Conservation (phyloP, 73 alveolate genomes). For the Diophrys sp. region DNA sequence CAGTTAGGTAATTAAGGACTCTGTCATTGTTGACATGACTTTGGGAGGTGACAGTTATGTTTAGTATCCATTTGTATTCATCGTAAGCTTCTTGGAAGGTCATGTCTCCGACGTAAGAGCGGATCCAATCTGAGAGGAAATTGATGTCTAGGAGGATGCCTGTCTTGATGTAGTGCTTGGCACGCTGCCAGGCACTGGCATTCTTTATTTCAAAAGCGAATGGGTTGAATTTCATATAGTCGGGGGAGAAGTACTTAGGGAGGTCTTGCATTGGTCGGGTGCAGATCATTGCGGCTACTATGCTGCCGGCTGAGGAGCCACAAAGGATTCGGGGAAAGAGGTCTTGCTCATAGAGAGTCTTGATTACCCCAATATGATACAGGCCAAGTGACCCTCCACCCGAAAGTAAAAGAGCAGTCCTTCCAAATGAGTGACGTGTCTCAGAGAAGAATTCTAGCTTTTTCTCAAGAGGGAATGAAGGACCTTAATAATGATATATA, state of each 20-base stretch:
- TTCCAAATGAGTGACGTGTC: conserved; percentile 69
- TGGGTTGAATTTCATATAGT: conserved; percentile 1
- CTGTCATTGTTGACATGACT: conserved; percentile 38
- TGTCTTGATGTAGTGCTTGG: conserved; percentile 15
- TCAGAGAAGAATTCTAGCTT: conserved; percentile 68
- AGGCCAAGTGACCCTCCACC: conserved; percentile 76
- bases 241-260: conserved; percentile 15
- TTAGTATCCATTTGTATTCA: conserved; percentile 49
- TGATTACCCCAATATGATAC: conserved; percentile 69
- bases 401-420: conserved; percentile 66
- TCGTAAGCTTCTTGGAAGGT: conserved; percentile 72
- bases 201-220: conserved; percentile 16
- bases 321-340: conserved; percentile 65
- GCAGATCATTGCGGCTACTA: conserved; percentile 53
- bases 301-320: conserved; percentile 73
- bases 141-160: conserved; percentile 46
- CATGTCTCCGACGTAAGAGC: conserved; percentile 38
- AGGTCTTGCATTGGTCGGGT: conserved; percentile 37
- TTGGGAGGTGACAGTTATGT: conserved; percentile 59
- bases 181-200: neutral
- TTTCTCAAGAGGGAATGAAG: conserved; percentile 8
- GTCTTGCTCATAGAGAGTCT: conserved; percentile 56
- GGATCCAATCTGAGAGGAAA: conserved; percentile 6
- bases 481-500: conserved; percentile 36
- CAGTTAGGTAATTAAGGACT: conserved; percentile 67